Percentiles rank a stretch among this genome's conserved stretches.
phyloP scores from a whole-genome alignment of 2,329 filamentous ascomycete genomes.

The Elsinoe arachidis region DNA sequence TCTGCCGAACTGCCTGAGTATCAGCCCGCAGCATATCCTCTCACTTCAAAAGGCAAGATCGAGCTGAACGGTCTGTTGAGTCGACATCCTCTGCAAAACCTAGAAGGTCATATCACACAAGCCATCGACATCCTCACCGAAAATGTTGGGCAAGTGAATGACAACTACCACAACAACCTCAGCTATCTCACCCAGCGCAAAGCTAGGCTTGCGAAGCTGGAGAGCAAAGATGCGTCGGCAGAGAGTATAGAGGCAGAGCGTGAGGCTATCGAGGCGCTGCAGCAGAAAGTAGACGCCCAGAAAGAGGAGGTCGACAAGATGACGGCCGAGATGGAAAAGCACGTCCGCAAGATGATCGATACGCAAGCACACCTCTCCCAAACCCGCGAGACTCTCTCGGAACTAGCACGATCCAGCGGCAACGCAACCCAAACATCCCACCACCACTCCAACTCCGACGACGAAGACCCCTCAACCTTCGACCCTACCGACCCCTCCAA shows the following conservation, averaged over 20 bases:
- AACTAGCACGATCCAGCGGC: constrained; percentile 32
- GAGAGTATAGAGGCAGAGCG: constrained; percentile 26
- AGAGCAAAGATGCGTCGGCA: constrained; percentile 21
- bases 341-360: constrained; percentile 52
- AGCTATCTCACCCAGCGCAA: constrained; percentile 23
- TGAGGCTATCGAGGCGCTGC: constrained; percentile 29
- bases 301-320: constrained; percentile 40
- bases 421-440: constrained; percentile 29
- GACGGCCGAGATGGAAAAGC: constrained; percentile 49
- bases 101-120: constrained; percentile 42
- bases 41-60: constrained; percentile 40
- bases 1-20: constrained; percentile 39
- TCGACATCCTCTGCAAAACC: constrained; percentile 32
- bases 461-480: constrained; percentile 27
- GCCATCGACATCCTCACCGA: constrained; percentile 41
- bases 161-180: constrained; percentile 38
- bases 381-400: constrained; percentile 36
- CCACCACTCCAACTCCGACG: constrained; percentile 16
- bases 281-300: constrained; percentile 33
- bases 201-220: constrained; percentile 19
- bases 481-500: constrained; percentile 32
- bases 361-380: constrained; percentile 39
- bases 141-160: constrained; percentile 48
- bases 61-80: constrained; percentile 39
- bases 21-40: constrained; percentile 43